Evolutionary conservation across 2,329 filamentous ascomycete species (phyloP), one percentile per base, ranked within the genome.

Genomic region (Alternaria conjuncta): DNA sequence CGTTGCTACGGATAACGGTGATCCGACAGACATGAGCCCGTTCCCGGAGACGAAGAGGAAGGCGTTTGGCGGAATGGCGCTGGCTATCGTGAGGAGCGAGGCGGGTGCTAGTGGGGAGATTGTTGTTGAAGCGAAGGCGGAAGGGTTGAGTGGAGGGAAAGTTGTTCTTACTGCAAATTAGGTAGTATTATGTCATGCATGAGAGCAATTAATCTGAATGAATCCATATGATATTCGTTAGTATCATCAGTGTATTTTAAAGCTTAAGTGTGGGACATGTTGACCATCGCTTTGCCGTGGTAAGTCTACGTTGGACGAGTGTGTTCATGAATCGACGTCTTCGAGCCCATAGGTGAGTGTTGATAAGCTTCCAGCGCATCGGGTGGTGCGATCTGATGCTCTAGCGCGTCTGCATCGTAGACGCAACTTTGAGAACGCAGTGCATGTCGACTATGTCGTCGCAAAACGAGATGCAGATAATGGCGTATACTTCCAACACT

Each of bases 1-100:
- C 46, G 78, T 72, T 6, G 66, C 64, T 21, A 73, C 72, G 4
- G 72, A 73, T 25, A 73, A 75, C 30, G 72, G 72, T 11, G 65
- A 72, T 30, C 70, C 72, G 3, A 71, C 72, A 4, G 75, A 76
- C 50, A 61, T 71, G 30, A 70, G 63, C 5, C 66, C 62, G 6
- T 76, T 77, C 36, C 68, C 69, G 3, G 71, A 67, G 12, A 41
- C 43, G n/a, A 66, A 32, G 11, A 57, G 73, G 10, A 76, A 75
- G 28, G 73, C 70, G 0, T 76, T 78, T 21, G 71, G 64, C 51
- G 74, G 75, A 1, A 32, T 69, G 20, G 73, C 69, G 3, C 61
- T 78, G 18, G 73, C 66, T 10, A 74, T 77, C 47, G 68, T 78
- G 13, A 67, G 64, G 26, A 56, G 61, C 5, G 64, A 68, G 18